phyloP scores from a whole-genome alignment of 2,329 filamentous ascomycete species.

The Rhinocladiella similis region DNA sequence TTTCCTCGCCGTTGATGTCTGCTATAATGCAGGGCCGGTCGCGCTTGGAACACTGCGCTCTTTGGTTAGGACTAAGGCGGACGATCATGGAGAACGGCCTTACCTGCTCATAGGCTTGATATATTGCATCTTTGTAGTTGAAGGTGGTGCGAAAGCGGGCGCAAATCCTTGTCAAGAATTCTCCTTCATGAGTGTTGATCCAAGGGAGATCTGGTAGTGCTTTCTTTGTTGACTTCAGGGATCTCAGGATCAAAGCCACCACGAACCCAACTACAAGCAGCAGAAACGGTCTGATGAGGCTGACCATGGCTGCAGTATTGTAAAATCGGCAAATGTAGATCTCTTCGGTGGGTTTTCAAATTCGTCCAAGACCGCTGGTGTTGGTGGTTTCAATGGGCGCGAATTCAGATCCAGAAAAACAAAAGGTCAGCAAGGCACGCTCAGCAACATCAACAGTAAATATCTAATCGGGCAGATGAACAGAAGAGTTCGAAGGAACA shows the following conservation, averaged over 20 bases:
- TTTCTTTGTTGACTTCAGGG: neutral
- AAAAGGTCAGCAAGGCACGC: no score
- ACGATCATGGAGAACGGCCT: neutral
- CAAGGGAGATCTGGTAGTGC: conserved; percentile 19
- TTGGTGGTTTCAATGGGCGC: no score
- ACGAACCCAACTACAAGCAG: conserved; percentile 2
- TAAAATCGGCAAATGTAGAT: neutral
- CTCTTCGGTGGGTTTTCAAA: no score
- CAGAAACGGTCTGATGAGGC: conserved; percentile 3
- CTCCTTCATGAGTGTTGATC: conserved; percentile 17
- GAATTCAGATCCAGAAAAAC: no score
- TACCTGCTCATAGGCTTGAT: conserved; percentile 20
- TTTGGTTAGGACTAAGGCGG: neutral
- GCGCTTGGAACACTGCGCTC: conserved; percentile 18
- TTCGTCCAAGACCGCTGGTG: no score
- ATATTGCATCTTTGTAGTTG: conserved; percentile 16
- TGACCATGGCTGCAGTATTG: conserved; percentile 11
- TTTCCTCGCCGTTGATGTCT: conserved; percentile 12
- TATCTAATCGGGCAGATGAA: no score
- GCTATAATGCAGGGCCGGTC: conserved; percentile 17
- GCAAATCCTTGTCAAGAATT: conserved; percentile 13
- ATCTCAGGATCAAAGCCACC: neutral
- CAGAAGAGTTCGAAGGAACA: no score
- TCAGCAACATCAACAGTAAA: no score
- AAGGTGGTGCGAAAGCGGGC: conserved; percentile 13